Percentiles rank a stretch among this genome's conserved stretches.
Evolutionary conservation across 805 yeast genomes (phyloP).

Genomic region (Teunomyces panamensis): DNA sequence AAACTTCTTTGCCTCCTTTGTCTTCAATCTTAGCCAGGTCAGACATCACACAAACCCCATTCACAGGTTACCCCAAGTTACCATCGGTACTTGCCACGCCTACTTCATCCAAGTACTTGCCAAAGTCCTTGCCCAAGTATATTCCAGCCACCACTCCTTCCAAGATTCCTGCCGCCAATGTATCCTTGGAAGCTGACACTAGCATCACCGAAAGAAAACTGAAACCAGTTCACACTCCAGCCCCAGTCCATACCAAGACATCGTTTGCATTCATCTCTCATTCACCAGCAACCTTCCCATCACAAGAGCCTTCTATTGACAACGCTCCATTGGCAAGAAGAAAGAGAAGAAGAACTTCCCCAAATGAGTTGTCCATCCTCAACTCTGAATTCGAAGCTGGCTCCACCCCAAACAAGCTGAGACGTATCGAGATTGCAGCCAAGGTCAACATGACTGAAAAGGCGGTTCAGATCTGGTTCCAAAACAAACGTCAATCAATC

Average conservation of each 20-base stretch:
- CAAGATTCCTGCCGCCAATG: constrained; percentile 2
- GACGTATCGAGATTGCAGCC: constrained; percentile 75
- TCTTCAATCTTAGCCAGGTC: constrained; percentile 24
- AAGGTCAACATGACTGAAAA: constrained; percentile 92
- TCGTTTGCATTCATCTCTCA: constrained; percentile 88
- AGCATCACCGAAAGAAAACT: constrained; percentile 7
- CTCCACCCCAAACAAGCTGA: constrained; percentile 74
- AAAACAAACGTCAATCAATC: constrained; percentile 84
- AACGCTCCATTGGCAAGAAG: constrained; percentile 92
- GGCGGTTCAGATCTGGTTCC: constrained; percentile 98
- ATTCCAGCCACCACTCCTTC: constrained; percentile 9
- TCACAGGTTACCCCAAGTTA: constrained; percentile 15
- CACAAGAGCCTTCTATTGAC: constrained; percentile 79
- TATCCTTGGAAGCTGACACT: constrained; percentile 11
- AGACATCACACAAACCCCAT: constrained; percentile 9
- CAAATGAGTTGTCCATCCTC: constrained; percentile 76
- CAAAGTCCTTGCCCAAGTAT: background rate
- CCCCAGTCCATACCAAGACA: constrained; percentile 16
- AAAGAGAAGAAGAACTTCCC: constrained; percentile 92
- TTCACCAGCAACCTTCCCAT: constrained; percentile 84
- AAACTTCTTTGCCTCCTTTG: constrained; percentile 39
- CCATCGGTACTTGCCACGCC: constrained; percentile 23
- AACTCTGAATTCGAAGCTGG: constrained; percentile 77
- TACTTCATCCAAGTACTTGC: constrained; percentile 6
- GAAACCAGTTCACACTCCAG: background rate